phyloP scores from a whole-genome alignment of 352 stramenopile species.

The Hyaloperonospora arabidopsidis region DNA sequence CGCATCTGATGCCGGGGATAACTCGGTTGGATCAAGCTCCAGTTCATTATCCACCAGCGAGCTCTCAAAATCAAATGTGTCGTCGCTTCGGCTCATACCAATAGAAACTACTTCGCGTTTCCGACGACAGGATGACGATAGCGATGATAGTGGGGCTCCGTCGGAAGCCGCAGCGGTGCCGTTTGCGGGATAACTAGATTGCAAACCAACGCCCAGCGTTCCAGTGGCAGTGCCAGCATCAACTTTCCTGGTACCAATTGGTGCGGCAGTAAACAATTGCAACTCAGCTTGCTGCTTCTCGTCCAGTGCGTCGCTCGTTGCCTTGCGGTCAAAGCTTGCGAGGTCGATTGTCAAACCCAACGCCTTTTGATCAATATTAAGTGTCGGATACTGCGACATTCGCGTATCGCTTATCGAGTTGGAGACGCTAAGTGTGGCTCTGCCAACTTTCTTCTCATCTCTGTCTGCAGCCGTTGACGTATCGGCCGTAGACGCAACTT shows the following conservation, averaged over 20 bases:
- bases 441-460: conserved; percentile 16
- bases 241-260: conserved; percentile 71
- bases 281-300: conserved; percentile 86
- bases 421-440: conserved; percentile 9
- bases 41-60: conserved; percentile 52
- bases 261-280: conserved; percentile 75
- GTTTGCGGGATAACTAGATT: conserved; percentile 21
- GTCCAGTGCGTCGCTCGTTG: conserved; percentile 54
- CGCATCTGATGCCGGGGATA: conserved; percentile 79
- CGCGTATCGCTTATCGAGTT: conserved; percentile 10
- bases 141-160: conserved; percentile 13
- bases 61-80: conserved; percentile 64
- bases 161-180: conserved; percentile 16
- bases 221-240: conserved; percentile 25
- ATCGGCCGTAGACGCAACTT: conserved; percentile 33
- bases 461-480: conserved; percentile 12
- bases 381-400: conserved; percentile 33
- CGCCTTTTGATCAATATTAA: conserved; percentile 55
- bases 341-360: conserved; percentile 51
- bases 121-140: conserved; percentile 21
- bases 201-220: conserved; percentile 18
- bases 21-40: conserved; percentile 54
- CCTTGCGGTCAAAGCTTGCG: conserved; percentile 44
- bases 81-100: conserved; percentile 27
- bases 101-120: conserved; percentile 21